Evolutionary conservation across 176 grass and related monocot genomes (phyloP).

Genomic region (Echinochloa phyllopogon): DNA sequence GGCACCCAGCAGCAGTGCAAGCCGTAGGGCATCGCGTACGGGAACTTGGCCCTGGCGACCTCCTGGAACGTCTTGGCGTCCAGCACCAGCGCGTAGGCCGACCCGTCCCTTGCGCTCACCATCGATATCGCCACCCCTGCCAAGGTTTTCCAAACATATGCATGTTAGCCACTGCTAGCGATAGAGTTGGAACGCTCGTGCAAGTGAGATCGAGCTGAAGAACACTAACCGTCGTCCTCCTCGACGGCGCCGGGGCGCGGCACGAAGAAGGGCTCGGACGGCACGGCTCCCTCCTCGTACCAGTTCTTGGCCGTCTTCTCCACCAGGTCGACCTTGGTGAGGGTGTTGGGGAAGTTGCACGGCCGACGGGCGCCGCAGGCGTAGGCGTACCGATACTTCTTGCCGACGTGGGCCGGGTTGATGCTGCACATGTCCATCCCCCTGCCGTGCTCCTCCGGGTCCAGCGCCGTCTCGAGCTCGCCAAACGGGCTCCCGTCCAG

Average conservation of each 20-base stretch:
- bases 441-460: slow-evolving; percentile 84
- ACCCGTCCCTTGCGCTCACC: slow-evolving; percentile 87
- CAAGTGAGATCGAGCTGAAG: not conserved
- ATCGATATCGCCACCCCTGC: slow-evolving; percentile 90
- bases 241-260: slow-evolving; percentile 72
- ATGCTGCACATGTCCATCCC: slow-evolving; percentile 99
- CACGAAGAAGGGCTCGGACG: slow-evolving; percentile 95
- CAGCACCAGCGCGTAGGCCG: slow-evolving; percentile 77
- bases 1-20: slow-evolving; percentile 98
- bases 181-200: not conserved
- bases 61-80: slow-evolving; percentile 83
- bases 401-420: slow-evolving; percentile 82
- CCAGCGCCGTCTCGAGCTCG: slow-evolving; percentile 71
- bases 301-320: slow-evolving; percentile 89
- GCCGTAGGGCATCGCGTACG: slow-evolving; percentile 93
- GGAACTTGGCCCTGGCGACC: slow-evolving; percentile 85
- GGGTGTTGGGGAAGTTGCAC: slow-evolving; percentile 99
- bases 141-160: not conserved
- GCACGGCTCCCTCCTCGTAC: slow-evolving; percentile 89
- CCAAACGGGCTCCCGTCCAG: slow-evolving; percentile 81
- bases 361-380: slow-evolving; percentile 87
- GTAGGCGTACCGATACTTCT: slow-evolving; percentile 85
- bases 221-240: slow-evolving; percentile 88
- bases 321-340: slow-evolving; percentile 91
- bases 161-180: not conserved